Base-by-base conservation (phyloP, 768 basidiomycete species). In the Termitomyces sp. region DNA sequence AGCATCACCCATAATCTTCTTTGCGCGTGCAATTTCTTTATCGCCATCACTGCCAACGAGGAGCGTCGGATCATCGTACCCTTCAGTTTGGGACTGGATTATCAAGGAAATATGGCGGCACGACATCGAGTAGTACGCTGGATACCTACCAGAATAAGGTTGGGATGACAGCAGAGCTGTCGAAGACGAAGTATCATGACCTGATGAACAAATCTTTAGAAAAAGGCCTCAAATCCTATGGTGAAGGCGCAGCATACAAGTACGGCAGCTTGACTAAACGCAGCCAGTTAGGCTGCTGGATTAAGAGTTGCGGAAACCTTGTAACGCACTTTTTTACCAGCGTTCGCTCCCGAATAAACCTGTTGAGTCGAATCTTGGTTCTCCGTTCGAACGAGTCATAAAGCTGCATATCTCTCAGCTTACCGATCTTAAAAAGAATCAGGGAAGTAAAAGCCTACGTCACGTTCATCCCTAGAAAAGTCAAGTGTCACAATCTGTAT, bases 171-270 rank as follows among this genome's bases (percentile, higher is more conserved):
- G 64, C 86, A 88, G 0, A 91, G 71, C 64, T 91, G 90, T 5
- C 89, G 78, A 41, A 93, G 72, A 6, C 90, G 85, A 34, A 92
- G 76, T 20, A 92, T 86, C 80, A 92, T 78, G 24, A 89, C 84
- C 76, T 86, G 63, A 14, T 39, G 39, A 18, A 42, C 5, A 24
- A 8, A 37, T 31, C 29, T 18, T 53, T 42, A 52, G 14, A 42
- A 56, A 41, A 27, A n/a, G 4, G n/a, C 26, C 18, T 1, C 10
- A 29, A 39, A 18, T n/a, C 22, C 32, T 1, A 37, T 44, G 39
- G 42, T 13, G 55, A 34, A n/a, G 27, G 41, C 8, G 4, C 12
- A 34, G 59, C 68, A 31, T 61, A 81, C 80, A 54, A 85, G 68
- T 37, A 84, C 73, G 4, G 64, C 72, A 1, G 78, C 68, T 64